Evolutionary conservation across 495 filamentous ascomycete genomes (phyloP).

Genomic region (Penicillium riverlandense): DNA sequence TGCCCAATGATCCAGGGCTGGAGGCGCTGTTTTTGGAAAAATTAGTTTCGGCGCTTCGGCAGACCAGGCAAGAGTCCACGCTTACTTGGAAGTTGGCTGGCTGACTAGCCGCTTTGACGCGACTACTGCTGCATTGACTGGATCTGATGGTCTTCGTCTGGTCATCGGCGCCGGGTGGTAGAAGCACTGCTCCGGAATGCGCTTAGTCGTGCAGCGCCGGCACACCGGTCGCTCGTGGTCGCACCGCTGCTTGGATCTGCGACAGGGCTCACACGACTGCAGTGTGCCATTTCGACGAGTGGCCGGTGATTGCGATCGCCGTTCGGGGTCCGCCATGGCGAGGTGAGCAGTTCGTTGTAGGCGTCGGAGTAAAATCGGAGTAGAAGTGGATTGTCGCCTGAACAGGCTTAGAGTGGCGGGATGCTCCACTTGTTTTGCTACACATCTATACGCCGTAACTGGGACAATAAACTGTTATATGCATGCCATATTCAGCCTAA

Average conservation of each 20-base stretch:
- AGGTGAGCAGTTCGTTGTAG: too few species aligned
- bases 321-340: conserved; percentile 15
- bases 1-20: conserved; percentile 19
- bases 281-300: conserved; percentile 40
- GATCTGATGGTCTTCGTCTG: conserved; percentile 13
- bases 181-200: conserved; percentile 27
- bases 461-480: too few species aligned
- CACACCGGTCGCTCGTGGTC: conserved; percentile 36
- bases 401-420: too few species aligned
- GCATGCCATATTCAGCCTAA: too few species aligned
- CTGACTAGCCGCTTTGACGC: conserved; percentile 9
- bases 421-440: too few species aligned
- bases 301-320: conserved; percentile 17
- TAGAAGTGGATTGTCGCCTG: too few species aligned
- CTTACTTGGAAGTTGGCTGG: conserved; percentile 23
- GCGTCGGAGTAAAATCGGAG: too few species aligned
- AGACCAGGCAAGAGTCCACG: neutral
- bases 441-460: too few species aligned
- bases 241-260: conserved; percentile 45
- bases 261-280: conserved; percentile 47
- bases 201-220: conserved; percentile 27
- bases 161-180: conserved; percentile 43
- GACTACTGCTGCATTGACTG: conserved; percentile 3
- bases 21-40: conserved; percentile 12
- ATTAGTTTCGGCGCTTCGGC: neutral